Conservation (phyloP, 23 red algal genomes). For the Agarophyton chilense region DNA sequence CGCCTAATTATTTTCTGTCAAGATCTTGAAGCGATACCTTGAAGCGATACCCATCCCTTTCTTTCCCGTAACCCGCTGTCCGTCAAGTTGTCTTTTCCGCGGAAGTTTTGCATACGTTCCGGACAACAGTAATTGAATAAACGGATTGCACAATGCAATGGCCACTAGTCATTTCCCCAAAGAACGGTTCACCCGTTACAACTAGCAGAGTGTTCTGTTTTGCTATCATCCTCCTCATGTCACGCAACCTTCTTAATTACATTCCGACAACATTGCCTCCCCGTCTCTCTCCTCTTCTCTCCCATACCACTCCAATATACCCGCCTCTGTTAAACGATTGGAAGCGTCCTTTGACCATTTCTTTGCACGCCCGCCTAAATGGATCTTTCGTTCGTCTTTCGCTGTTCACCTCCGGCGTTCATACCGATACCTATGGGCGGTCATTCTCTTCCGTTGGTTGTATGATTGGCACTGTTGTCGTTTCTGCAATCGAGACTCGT, state of each 20-base stretch:
- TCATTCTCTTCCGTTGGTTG: slow-evolving; percentile 27
- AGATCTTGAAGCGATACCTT: too few species aligned
- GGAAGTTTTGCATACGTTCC: too few species aligned
- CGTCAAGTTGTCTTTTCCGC: too few species aligned
- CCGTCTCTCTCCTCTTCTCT: slow-evolving; percentile 33
- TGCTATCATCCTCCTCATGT: neutral
- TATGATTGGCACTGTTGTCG: slow-evolving; percentile 7
- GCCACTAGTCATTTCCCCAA: too few species aligned
- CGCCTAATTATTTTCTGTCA: too few species aligned
- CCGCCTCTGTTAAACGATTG: slow-evolving; percentile 11
- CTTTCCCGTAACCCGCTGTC: too few species aligned
- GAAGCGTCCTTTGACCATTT: slow-evolving; percentile 30
- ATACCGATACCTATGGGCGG: slow-evolving; percentile 24
- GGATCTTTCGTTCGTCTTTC: neutral
- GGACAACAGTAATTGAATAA: too few species aligned
- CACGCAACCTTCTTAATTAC: neutral
- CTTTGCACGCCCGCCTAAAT: slow-evolving; percentile 20
- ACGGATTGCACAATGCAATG: too few species aligned
- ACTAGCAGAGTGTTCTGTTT: too few species aligned
- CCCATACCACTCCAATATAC: neutral
- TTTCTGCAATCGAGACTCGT: neutral
- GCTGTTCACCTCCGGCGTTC: slow-evolving; percentile 32
- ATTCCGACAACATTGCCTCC: neutral
- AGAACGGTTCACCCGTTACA: too few species aligned
- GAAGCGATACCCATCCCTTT: too few species aligned